A percentile compares a stretch with the other conserved stretches of the same genome.
Conservation (phyloP, 2,329 filamentous ascomycete species). For the Venturia asperata region DNA sequence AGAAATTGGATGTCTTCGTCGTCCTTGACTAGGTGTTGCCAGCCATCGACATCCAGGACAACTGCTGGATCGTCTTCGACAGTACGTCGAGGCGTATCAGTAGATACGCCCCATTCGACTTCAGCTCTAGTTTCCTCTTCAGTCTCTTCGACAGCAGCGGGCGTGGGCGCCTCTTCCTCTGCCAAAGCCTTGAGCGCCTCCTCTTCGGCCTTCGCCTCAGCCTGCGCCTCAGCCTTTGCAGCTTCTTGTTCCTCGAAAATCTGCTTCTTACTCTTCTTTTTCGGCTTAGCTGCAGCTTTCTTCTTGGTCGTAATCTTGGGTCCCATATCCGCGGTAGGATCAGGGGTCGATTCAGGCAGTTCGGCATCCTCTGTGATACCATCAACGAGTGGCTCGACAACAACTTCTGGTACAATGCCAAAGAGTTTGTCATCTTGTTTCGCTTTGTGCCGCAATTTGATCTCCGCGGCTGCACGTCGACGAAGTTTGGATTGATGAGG, state of each 20-base stretch:
- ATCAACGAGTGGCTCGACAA: slow-evolving; percentile 27
- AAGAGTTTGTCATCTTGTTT: slow-evolving; percentile 81
- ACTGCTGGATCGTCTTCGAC: slow-evolving; percentile 59
- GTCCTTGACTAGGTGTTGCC: slow-evolving; percentile 62
- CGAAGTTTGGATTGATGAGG: slow-evolving; percentile 58
- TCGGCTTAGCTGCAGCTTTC: slow-evolving; percentile 30
- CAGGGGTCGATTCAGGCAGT: slow-evolving; percentile 21
- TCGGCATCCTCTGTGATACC: slow-evolving; percentile 41
- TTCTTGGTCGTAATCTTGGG: slow-evolving; percentile 29
- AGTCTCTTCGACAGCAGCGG: slow-evolving; percentile 28
- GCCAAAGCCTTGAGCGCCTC: slow-evolving; percentile 34
- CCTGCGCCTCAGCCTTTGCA: slow-evolving; percentile 39
- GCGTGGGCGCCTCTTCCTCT: slow-evolving; percentile 29
- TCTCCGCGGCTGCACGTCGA: slow-evolving; percentile 63
- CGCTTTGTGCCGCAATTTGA: slow-evolving; percentile 67
- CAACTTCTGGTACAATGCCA: slow-evolving; percentile 20
- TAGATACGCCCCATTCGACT: slow-evolving; percentile 55
- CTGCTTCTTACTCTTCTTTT: slow-evolving; percentile 70
- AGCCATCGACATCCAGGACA: slow-evolving; percentile 62
- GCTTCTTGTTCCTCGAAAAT: slow-evolving; percentile 61
- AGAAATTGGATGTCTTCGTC: slow-evolving; percentile 58
- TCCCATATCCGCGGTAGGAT: slow-evolving; percentile 33
- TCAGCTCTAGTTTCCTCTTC: slow-evolving; percentile 39
- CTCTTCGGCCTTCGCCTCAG: slow-evolving; percentile 41
- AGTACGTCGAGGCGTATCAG: slow-evolving; percentile 53